Evolutionary conservation across 2,329 filamentous ascomycete genomes (phyloP).

Genomic region (Cercospora sp.): DNA sequence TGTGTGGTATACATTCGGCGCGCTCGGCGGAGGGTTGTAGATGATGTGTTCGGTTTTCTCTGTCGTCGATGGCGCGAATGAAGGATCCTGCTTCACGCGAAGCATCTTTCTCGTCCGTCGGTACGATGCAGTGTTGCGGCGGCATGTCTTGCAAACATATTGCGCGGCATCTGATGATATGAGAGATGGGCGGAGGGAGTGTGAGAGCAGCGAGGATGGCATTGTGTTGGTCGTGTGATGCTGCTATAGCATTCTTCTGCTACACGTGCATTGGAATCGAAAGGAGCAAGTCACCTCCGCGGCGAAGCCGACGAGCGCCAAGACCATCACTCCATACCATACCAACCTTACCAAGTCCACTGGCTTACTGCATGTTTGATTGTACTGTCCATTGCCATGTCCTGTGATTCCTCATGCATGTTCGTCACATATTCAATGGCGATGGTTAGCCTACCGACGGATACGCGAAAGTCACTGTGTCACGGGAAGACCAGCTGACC

Average conservation of each 20-base stretch:
- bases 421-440: neutral
- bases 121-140: constrained; percentile 48
- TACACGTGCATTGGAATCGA: constrained; percentile 2
- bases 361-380: neutral
- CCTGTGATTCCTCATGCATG: neutral
- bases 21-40: constrained; percentile 66
- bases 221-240: constrained; percentile 28
- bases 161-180: constrained; percentile 24
- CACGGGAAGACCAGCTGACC: neutral
- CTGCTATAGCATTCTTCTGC: constrained; percentile 7
- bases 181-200: constrained; percentile 27
- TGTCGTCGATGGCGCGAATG: constrained; percentile 41
- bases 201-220: constrained; percentile 27
- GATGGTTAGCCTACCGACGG: no score
- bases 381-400: neutral
- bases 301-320: constrained; percentile 8
- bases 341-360: neutral
- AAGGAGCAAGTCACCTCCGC: constrained; percentile 16
- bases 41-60: constrained; percentile 57
- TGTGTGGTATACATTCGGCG: constrained; percentile 64
- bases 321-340: neutral
- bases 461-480: no score
- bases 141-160: constrained; percentile 36
- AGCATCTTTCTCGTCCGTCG: constrained; percentile 51
- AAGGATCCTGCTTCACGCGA: constrained; percentile 47